phyloP scores from a whole-genome alignment of 2,329 filamentous ascomycete species.

The Fusarium sp. region DNA sequence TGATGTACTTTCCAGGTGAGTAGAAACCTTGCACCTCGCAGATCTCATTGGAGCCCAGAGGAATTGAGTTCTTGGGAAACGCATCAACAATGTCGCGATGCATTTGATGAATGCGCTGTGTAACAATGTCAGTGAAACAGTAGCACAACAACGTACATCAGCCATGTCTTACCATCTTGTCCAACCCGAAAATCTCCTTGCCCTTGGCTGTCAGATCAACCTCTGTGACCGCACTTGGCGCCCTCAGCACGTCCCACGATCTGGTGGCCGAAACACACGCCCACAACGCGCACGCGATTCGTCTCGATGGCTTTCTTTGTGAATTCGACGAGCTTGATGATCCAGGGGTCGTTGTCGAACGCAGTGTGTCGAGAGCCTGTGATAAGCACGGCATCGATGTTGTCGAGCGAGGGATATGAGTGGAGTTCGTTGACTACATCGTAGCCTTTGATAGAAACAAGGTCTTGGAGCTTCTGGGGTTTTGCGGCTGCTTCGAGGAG shows the following conservation, averaged over 20 bases:
- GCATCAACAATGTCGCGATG: slow-evolving; percentile 58
- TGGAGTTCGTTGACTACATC: slow-evolving; percentile 75
- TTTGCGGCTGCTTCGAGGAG: slow-evolving; percentile 67
- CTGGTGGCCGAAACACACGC: slow-evolving; percentile 62
- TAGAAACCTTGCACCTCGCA: slow-evolving; percentile 59
- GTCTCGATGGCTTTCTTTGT: slow-evolving; percentile 47
- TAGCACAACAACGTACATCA: slow-evolving; percentile 61
- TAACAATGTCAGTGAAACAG: slow-evolving; percentile 63
- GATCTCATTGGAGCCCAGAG: slow-evolving; percentile 54
- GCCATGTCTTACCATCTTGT: slow-evolving; percentile 46
- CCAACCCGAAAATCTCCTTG: slow-evolving; percentile 52
- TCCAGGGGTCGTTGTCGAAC: slow-evolving; percentile 58
- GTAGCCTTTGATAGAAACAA: slow-evolving; percentile 71
- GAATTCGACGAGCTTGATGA: slow-evolving; percentile 55
- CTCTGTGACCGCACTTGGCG: slow-evolving; percentile 53
- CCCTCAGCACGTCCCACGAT: slow-evolving; percentile 58
- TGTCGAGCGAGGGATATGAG: slow-evolving; percentile 76
- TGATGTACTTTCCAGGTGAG: slow-evolving; percentile 51
- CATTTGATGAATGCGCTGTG: slow-evolving; percentile 58
- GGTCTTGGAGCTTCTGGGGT: slow-evolving; percentile 54
- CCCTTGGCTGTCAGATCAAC: slow-evolving; percentile 55
- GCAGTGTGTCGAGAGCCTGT: slow-evolving; percentile 74
- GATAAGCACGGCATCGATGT: slow-evolving; percentile 85
- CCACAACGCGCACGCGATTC: slow-evolving; percentile 70
- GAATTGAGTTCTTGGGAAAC: slow-evolving; percentile 53